Percentiles rank a stretch among this genome's conserved stretches.
phyloP scores from a whole-genome alignment of 768 basidiomycete species.

The Pisolithus albus region DNA sequence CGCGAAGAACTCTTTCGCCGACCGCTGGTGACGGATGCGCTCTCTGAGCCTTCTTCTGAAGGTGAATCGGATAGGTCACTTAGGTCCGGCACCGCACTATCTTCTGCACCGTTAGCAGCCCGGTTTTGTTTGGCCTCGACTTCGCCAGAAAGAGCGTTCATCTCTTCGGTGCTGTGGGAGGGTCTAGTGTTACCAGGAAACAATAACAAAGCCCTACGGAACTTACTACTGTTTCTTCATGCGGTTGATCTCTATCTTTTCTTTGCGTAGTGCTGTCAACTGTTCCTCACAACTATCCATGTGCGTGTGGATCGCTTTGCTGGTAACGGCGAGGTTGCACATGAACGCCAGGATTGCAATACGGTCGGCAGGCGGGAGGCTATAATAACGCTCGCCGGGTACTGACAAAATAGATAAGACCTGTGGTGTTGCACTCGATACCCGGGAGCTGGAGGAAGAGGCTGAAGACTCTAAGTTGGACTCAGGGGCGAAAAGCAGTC shows the following conservation, averaged over 20 bases:
- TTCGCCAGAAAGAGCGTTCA: conserved; percentile 56
- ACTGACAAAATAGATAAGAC: conserved; percentile 36
- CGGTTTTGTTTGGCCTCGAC: conserved; percentile 42
- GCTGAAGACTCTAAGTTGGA: conserved; percentile 33
- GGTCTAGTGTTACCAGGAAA: conserved; percentile 10
- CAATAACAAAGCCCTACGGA: neutral
- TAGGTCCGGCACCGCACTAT: conserved; percentile 53
- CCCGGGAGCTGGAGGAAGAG: conserved; percentile 42
- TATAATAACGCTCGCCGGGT: conserved; percentile 65
- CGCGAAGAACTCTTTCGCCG: conserved; percentile 40
- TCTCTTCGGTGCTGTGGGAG: conserved; percentile 58
- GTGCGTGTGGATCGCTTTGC: conserved; percentile 79
- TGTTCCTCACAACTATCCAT: conserved; percentile 89
- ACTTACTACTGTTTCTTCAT: conserved; percentile 83
- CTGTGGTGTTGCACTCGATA: conserved; percentile 40
- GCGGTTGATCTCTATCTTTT: conserved; percentile 92
- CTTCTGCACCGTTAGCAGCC: conserved; percentile 34
- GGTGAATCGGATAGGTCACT: conserved; percentile 69
- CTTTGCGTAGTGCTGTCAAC: conserved; percentile 87
- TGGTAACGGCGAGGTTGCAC: conserved; percentile 83
- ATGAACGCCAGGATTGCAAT: conserved; percentile 83
- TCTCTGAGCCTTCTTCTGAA: conserved; percentile 58
- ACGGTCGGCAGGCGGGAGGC: conserved; percentile 70
- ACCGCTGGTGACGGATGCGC: conserved; percentile 37
- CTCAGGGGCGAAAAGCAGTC: conserved; percentile 66